Evolutionary conservation across 495 filamentous ascomycete genomes (phyloP).

Genomic region (Penicillium arizonense): DNA sequence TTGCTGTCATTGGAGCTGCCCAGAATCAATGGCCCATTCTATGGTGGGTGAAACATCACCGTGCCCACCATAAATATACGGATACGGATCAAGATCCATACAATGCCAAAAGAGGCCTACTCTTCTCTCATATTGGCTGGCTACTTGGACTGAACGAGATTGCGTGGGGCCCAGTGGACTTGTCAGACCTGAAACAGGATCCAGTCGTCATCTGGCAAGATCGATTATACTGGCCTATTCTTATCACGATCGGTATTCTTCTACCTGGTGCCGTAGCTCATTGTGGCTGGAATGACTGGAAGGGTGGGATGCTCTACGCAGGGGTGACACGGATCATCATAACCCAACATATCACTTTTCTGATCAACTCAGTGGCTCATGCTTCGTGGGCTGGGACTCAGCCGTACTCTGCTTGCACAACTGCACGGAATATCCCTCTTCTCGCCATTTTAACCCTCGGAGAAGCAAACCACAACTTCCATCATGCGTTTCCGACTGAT

Average conservation of each 20-base stretch:
- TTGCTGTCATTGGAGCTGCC: slow-evolving; percentile 18
- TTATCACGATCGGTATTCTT: slow-evolving; percentile 14
- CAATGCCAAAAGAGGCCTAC: slow-evolving; percentile 12
- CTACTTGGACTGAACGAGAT: slow-evolving; percentile 9
- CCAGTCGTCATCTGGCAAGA: slow-evolving; percentile 27
- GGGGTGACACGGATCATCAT: slow-evolving; percentile 22
- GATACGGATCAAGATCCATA: slow-evolving; percentile 26
- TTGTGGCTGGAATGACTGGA: slow-evolving; percentile 26
- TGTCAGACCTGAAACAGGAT: slow-evolving; percentile 28
- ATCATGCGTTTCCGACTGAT: slow-evolving; percentile 31
- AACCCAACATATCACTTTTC: slow-evolving; percentile 29
- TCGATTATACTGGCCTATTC: slow-evolving; percentile 15
- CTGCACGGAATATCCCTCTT: slow-evolving; percentile 22
- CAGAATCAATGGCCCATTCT: slow-evolving; percentile 17
- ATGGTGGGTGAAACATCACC: slow-evolving; percentile 20
- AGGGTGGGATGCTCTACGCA: slow-evolving; percentile 27
- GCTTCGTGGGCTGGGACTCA: slow-evolving; percentile 25
- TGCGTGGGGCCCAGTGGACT: slow-evolving; percentile 13
- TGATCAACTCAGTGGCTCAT: slow-evolving; percentile 34
- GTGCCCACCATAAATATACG: slow-evolving; percentile 24
- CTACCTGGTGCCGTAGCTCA: slow-evolving; percentile 24
- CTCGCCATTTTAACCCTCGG: slow-evolving; percentile 26
- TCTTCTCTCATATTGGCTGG: slow-evolving; percentile 26
- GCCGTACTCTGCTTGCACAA: slow-evolving; percentile 21
- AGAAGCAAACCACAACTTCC: slow-evolving; percentile 34